These are phyloP conservation scores for Postia placenta DNA, from an alignment of 768 basidiomycete genomes.

Conservation along the genomic window DNA sequence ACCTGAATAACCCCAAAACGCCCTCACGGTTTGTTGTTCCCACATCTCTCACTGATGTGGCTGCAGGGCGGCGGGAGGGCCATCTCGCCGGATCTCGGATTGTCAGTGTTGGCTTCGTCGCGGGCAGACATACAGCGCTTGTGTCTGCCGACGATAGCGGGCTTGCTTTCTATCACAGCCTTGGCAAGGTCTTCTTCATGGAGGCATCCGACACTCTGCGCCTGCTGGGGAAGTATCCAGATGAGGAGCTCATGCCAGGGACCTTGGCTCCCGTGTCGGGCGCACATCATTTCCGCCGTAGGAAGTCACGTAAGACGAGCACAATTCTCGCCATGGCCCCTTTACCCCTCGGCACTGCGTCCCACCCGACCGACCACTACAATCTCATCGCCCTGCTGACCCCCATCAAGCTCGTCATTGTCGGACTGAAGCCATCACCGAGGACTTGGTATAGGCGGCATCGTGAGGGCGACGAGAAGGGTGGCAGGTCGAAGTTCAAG, in stretches of 20 bases:
- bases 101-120: constrained; percentile 79
- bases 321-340: constrained; percentile 76
- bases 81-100: constrained; percentile 79
- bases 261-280: constrained; percentile 15
- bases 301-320: constrained; percentile 43
- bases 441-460: constrained; percentile 86
- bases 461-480: constrained; percentile 42
- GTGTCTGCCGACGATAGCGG: constrained; percentile 88
- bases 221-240: constrained; percentile 87
- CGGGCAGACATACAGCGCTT: constrained; percentile 87
- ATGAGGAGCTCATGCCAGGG: constrained; percentile 28
- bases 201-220: constrained; percentile 93
- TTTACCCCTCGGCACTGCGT: constrained; percentile 69
- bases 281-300: constrained; percentile 33
- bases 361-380: constrained; percentile 75
- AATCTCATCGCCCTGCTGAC: constrained; percentile 84
- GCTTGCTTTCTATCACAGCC: constrained; percentile 89
- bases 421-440: constrained; percentile 86
- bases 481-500: constrained; percentile 40
- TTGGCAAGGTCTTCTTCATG: constrained; percentile 92
- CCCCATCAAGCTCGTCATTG: constrained; percentile 84
- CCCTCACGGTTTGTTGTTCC: constrained; percentile 70
- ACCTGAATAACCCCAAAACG: constrained; percentile 60
- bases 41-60: constrained; percentile 57
- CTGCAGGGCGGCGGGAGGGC: constrained; percentile 79